Evolutionary conservation across 2,329 filamentous ascomycete species (phyloP), one percentile per base, ranked within the genome.

Genomic region (Sclerotinia minor): DNA sequence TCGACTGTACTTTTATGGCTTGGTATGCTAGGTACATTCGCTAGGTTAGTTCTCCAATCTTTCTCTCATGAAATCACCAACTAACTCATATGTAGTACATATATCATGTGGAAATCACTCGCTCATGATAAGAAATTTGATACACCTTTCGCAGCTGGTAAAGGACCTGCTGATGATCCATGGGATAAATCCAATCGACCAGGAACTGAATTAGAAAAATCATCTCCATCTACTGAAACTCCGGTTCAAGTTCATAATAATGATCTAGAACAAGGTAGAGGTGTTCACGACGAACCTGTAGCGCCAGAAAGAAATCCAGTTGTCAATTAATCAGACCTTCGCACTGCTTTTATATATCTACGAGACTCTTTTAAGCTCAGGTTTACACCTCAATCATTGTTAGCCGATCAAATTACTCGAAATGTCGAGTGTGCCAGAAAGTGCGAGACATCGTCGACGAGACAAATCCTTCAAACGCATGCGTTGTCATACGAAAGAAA

Each of bases 1-100:
- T 81, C 81, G 50, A 80, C 82, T 4, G 82, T 85, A 0, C 81
- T 86, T 29, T 72, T 83, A 21, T 87, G 85, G 84, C 77, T 81
- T 0, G 85, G 84, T 0, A 80, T 81, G 72, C 68, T 84, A 1
- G 79, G 78, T 21, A 83, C 83, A 0, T 78, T 84, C 67, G 79
- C 79, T 7, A 82, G 80, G 81, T 82, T 70, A 67, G 75, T 72
- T 45, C 21, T 45, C 24, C 24, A 32, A 41, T 21, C 38, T 7
- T 1, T 21, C 17, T 45, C 1, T 54, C 61, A 35, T 29, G 45
- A 9, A n/a, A 13, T 32, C 44, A 58, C 17, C 17, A 21, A 32
- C 49, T 50, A 67, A 61, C 26, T 5, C 21, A 21, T 19, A 26
- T 4, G 19, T 24, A 79, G 78, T 68, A 72, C 75, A 32, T 77